phyloP scores from a whole-genome alignment of 805 yeast genomes.

The Candida gorgasii region DNA sequence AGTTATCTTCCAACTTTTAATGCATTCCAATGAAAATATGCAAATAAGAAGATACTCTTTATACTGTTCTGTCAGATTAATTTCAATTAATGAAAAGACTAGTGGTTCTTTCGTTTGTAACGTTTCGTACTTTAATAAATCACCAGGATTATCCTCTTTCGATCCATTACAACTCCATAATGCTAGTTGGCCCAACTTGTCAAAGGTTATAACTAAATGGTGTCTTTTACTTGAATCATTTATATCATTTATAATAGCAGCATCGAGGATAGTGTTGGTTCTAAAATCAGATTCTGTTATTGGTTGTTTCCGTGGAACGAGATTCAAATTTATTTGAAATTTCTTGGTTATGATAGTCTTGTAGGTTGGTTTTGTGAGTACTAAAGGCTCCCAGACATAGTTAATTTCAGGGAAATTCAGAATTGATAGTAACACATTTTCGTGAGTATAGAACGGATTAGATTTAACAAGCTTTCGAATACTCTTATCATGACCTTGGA shows the following conservation, averaged over 20 bases:
- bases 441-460: conserved; percentile 28
- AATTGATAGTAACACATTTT: conserved; percentile 34
- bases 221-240: conserved; percentile 21
- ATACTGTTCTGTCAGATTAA: conserved; percentile 1
- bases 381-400: conserved; percentile 44
- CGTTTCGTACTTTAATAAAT: conserved; percentile 16
- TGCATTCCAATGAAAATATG: conserved; percentile 9
- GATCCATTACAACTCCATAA: conserved; percentile 61
- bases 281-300: too few relatives aligned
- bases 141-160: conserved; percentile 31
- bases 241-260: conserved; percentile 36
- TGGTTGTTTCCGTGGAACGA: background rate
- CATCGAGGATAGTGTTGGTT: conserved; percentile 27
- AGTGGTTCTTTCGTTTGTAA: conserved; percentile 4
- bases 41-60: conserved; percentile 11
- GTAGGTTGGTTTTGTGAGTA: conserved; percentile 18
- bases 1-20: conserved; percentile 47
- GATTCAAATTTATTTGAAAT: conserved; percentile 26
- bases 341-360: conserved; percentile 34
- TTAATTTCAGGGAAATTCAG: conserved; percentile 40
- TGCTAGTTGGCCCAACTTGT: conserved; percentile 40
- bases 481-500: conserved; percentile 87
- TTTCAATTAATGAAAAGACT: conserved; percentile 13
- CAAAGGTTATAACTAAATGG: conserved; percentile 34
- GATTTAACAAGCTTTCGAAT: conserved; percentile 68